Evolutionary conservation across 2,329 filamentous ascomycete genomes (phyloP), one percentile per base, ranked within the genome.

Genomic region (Ceratocystis cacaofunesta): DNA sequence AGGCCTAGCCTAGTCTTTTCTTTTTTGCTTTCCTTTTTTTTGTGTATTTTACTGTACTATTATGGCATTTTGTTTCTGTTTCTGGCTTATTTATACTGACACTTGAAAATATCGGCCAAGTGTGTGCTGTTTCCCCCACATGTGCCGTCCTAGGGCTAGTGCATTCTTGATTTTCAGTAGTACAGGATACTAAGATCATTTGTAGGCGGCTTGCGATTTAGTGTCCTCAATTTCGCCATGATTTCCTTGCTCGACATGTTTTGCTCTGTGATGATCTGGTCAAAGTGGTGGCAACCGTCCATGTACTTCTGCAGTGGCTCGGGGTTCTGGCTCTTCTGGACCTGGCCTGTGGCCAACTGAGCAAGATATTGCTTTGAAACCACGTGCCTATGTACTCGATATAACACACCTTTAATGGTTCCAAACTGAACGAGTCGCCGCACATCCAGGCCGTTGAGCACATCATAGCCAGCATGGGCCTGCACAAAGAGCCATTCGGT

Each of bases 381-480:
- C 32, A 90, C 88, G 73, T 95, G 95, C 74, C 94, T 95, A 76
- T 97, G 90, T 50, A 96, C 87, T 43, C 94, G 85, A 75, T 96
- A 96, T 28, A 99, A 77, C 70, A 95, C 89, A 17, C 92, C 92
- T 76, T 97, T 97, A 74, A 97, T 95, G 67, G 96, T 83, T 66
- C 92, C 94, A 72, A 97, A 99, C 67, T 95, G 95, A 69, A 97
- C 90, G 69, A 99, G 86, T 32, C 94, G 86, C 12, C 94, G 85
- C 65, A 96, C 85, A 73, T 99, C 94, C 66, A 99, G 85, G 71
- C 87, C 86, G 12, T 82, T 79, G 7, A 96, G 80, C 48, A 88
- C 80, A 67, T 85, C 80, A 68, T 86, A 79, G 0, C 83, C 84
- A 58, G 78, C 77, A 50, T 87, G 83, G 69, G 85, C 82, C 74